Conservation (phyloP, 306 rosid species). For the Castanopsis chinensis region DNA sequence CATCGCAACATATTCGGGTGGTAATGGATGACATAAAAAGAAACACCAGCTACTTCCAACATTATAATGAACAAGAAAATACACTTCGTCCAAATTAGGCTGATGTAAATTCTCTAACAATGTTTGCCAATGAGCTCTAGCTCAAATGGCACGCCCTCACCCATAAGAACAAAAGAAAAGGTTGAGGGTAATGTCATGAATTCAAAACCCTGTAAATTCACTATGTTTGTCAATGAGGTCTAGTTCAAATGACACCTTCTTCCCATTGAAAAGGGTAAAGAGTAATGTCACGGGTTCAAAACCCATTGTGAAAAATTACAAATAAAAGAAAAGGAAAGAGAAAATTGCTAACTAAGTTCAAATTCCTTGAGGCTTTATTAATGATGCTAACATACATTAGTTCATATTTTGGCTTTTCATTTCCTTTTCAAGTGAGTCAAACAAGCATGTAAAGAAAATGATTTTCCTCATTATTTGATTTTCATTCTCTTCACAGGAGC, state of each 20-base stretch:
- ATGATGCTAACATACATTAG: not conserved
- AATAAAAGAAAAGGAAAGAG: too few relatives aligned
- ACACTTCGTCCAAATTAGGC: not conserved
- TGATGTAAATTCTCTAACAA: not conserved
- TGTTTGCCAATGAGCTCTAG: not conserved
- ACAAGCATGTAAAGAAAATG: not conserved
- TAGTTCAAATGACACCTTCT: too few relatives aligned
- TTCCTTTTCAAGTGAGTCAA: not conserved
- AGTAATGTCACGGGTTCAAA: too few relatives aligned
- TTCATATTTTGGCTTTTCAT: not conserved
- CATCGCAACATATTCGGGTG: not conserved
- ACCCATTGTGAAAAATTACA: too few relatives aligned
- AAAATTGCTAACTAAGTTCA: not conserved
- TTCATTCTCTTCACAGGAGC: too few relatives aligned
- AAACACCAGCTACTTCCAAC: not conserved
- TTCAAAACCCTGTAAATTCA: not conserved
- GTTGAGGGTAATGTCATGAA: too few relatives aligned
- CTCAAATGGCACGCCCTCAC: too few relatives aligned
- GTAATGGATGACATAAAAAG: not conserved
- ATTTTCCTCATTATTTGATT: not conserved
- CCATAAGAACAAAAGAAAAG: too few relatives aligned
- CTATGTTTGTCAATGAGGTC: not conserved
- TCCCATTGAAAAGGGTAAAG: too few relatives aligned
- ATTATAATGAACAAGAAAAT: not conserved
- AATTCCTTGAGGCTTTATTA: not conserved